Evolutionary conservation across 257 asterid genomes (phyloP).

Genomic region (Solanum neorickii): DNA sequence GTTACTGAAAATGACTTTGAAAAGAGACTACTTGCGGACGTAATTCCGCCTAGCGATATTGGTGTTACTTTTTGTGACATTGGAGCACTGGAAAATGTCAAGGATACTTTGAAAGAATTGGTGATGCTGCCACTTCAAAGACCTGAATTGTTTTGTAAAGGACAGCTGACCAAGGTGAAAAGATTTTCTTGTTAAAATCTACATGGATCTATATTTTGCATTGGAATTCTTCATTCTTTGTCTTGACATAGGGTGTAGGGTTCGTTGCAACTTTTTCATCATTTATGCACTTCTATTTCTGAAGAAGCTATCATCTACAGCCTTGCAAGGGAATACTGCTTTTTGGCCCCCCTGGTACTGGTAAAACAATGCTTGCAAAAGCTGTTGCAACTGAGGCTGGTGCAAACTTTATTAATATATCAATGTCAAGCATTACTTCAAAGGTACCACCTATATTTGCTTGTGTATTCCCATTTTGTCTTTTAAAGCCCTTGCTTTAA

Average conservation of each 20-base stretch:
- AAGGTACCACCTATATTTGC: slow-evolving; percentile 28
- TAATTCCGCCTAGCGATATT: slow-evolving; percentile 75
- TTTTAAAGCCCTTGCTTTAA: background rate
- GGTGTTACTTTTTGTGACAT: slow-evolving; percentile 86
- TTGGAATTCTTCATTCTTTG: background rate
- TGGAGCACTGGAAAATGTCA: slow-evolving; percentile 85
- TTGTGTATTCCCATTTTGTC: background rate
- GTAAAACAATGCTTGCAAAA: slow-evolving; percentile 91
- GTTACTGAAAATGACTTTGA: slow-evolving; percentile 81
- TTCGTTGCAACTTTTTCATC: background rate
- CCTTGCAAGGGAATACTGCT: slow-evolving; percentile 93
- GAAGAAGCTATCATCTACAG: slow-evolving; percentile 25
- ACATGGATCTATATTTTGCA: background rate
- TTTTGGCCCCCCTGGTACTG: slow-evolving; percentile 91
- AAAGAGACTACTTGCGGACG: slow-evolving; percentile 75
- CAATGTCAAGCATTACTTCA: slow-evolving; percentile 86
- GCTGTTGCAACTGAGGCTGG: slow-evolving; percentile 96
- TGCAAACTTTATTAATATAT: slow-evolving; percentile 82
- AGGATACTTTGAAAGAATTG: slow-evolving; percentile 82
- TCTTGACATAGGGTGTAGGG: background rate
- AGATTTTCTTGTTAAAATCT: background rate
- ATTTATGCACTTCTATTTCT: background rate
- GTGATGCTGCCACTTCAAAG: slow-evolving; percentile 89
- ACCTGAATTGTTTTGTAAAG: slow-evolving; percentile 83
- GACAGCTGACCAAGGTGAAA: slow-evolving; percentile 73